These are phyloP conservation scores for Citrullus mucosospermus DNA, from an alignment of 306 rosid species.

Conservation along the genomic window DNA sequence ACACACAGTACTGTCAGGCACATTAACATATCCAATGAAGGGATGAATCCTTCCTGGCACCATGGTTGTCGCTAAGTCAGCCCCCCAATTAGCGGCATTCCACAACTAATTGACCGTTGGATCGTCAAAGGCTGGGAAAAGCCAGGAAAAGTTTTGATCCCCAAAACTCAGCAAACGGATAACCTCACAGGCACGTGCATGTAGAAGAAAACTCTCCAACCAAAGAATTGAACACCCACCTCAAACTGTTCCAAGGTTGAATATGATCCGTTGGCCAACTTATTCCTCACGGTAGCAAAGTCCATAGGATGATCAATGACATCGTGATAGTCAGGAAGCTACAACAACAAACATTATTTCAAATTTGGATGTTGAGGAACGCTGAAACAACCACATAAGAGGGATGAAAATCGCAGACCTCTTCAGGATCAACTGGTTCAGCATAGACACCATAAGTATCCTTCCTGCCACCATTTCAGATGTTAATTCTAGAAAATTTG, in stretches of 20 bases:
- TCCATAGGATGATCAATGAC: conserved; percentile 95
- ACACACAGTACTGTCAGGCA: neutral
- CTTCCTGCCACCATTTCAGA: conserved; percentile 62
- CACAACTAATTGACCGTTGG: neutral
- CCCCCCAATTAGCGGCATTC: neutral
- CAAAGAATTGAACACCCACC: conserved; percentile 32
- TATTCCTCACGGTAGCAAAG: conserved; percentile 81
- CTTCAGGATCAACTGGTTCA: conserved; percentile 97
- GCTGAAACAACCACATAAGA: conserved; percentile 7
- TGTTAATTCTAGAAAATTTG: conserved; percentile 4
- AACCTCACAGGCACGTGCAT: neutral
- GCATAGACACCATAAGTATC: conserved; percentile 94
- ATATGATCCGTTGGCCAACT: conserved; percentile 64
- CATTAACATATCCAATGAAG: conserved; percentile 1
- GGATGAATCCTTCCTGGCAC: conserved; percentile 1
- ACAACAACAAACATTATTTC: conserved; percentile 22
- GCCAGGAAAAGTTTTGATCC: neutral
- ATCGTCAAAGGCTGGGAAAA: neutral
- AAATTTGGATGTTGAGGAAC: conserved; percentile 8
- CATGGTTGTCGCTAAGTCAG: neutral
- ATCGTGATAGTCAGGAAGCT: conserved; percentile 97
- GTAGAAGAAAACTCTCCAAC: neutral
- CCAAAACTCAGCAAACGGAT: neutral
- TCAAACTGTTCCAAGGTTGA: conserved; percentile 74
- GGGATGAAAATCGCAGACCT: conserved; percentile 32